Evolutionary conservation across 2,329 filamentous ascomycete genomes (phyloP).

Genomic region (Sporothrix dimorphospora): DNA sequence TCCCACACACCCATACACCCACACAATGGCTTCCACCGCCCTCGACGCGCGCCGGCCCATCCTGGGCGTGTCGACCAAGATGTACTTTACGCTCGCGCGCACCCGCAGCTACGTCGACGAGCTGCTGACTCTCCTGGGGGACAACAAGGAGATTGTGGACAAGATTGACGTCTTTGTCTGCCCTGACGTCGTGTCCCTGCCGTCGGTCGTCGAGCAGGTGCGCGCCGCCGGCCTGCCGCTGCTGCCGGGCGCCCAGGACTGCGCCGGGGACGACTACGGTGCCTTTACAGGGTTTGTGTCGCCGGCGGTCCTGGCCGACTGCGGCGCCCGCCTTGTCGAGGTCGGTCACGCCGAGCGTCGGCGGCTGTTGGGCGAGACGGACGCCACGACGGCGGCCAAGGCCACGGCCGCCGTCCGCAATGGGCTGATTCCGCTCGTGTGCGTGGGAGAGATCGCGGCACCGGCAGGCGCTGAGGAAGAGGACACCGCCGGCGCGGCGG

Average conservation of each 20-base stretch:
- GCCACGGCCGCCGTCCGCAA: slow-evolving; percentile 68
- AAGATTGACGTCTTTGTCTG: slow-evolving; percentile 73
- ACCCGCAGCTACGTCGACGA: slow-evolving; percentile 61
- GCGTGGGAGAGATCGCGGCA: slow-evolving; percentile 70
- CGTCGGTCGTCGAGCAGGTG: slow-evolving; percentile 55
- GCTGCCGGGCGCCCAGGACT: slow-evolving; percentile 75
- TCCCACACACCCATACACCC: not conserved
- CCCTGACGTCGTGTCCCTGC: slow-evolving; percentile 73
- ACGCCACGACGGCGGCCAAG: slow-evolving; percentile 68
- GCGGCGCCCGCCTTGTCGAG: slow-evolving; percentile 74
- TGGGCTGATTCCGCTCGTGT: slow-evolving; percentile 76
- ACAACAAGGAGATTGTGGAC: slow-evolving; percentile 41
- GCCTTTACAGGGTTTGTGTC: slow-evolving; percentile 80
- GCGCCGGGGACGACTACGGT: slow-evolving; percentile 69
- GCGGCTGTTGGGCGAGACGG: slow-evolving; percentile 73
- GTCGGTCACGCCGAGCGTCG: slow-evolving; percentile 81
- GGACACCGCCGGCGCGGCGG: slow-evolving; percentile 62
- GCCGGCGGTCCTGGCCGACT: slow-evolving; percentile 65
- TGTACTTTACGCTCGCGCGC: slow-evolving; percentile 73
- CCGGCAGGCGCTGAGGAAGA: slow-evolving; percentile 50
- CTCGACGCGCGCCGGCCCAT: slow-evolving; percentile 57
- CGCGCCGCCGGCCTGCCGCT: slow-evolving; percentile 52
- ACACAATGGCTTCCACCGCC: not conserved
- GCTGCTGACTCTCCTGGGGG: slow-evolving; percentile 50
- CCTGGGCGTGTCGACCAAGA: slow-evolving; percentile 75